Evolutionary conservation across 208 protist genomes (phyloP).

Genomic region (Leishmania arabica): DNA sequence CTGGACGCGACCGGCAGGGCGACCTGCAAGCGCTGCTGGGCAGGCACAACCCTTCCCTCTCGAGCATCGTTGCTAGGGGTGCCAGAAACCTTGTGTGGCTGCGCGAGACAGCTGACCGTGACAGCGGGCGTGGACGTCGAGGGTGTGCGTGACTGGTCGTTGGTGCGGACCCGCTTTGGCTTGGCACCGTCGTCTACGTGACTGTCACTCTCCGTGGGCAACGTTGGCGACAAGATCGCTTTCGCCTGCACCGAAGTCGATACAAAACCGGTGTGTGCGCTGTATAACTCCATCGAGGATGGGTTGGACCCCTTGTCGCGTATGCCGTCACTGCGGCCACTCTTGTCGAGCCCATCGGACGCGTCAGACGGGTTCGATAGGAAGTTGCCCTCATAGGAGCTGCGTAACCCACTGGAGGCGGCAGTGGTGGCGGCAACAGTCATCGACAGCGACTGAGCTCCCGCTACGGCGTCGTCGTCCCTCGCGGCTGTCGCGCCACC

Average conservation of each 20-base stretch:
- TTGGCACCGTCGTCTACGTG: neutral
- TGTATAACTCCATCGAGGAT: slow-evolving; percentile 33
- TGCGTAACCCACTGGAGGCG: slow-evolving; percentile 10
- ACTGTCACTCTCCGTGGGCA: neutral
- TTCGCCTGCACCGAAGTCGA: slow-evolving; percentile 5
- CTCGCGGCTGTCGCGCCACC: neutral
- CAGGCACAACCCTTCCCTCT: slow-evolving; percentile 6
- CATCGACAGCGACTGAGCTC: slow-evolving; percentile 8
- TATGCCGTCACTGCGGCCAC: slow-evolving; percentile 4
- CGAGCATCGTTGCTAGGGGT: neutral
- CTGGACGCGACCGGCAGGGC: slow-evolving; percentile 14
- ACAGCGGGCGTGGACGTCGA: neutral
- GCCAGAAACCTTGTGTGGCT: neutral
- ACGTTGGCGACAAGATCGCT: neutral
- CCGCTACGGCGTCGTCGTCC: neutral
- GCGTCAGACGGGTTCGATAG: slow-evolving; percentile 7
- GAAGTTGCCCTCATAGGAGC: slow-evolving; percentile 13
- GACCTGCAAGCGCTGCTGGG: slow-evolving; percentile 9
- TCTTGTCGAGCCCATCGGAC: slow-evolving; percentile 4
- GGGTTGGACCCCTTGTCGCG: slow-evolving; percentile 8
- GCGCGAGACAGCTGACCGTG: neutral
- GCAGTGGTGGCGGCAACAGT: slow-evolving; percentile 6
- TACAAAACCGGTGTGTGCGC: slow-evolving; percentile 37
- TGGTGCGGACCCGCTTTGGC: slow-evolving; percentile 2
- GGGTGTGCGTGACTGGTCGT: neutral